Base-by-base conservation (phyloP, 305 asterid genomes). In the Nicotiana rustica region DNA sequence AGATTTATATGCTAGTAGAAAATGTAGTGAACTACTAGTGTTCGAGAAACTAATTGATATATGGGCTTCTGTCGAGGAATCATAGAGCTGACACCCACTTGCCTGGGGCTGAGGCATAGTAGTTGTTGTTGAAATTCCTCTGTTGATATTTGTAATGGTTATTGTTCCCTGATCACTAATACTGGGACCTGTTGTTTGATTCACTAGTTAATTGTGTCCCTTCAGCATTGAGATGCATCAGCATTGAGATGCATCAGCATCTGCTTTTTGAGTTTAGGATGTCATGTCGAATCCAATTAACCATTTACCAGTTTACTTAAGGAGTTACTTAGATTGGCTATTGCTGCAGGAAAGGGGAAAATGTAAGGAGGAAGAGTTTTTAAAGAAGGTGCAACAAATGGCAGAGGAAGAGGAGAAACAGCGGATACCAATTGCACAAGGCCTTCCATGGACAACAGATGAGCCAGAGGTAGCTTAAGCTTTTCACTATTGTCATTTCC, bases 391-490 rank as follows among this genome's bases (percentile, higher is more conserved):
- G 66, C 92, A 91, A 82, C 89, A 92, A 67, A 91, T 86, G 91
- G 78, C 84, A 85, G 95, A 90, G 82, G 95, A 92, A 87, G 93
- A 93, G 85, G 97, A 93, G 90, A 95, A 86, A 86, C 85, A 77
- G 92, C 82, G 97, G 88, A 88, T 91, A 87, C 97, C 95, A 61
- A 25, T 93, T 67, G 98, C 98, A 41, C 98, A 91, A 83, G 98
- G 97, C 86, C 97, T 95, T 84, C 98, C 98, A 56, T 92, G 94
- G 94, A 95, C 97, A 79, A 93, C 96, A 55, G 98, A 92, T 57
- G 97, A 92, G 87, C 98, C 98, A 44, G 97, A 92, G 96, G 98
- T 93, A 89, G 81, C 67, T 29, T 75, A 61, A 12, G 59, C 19
- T 44, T 70, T 47, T 21, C 21, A 21, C 41, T 0, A 31, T 6